A percentile compares a stretch with the other conserved stretches of the same genome.
These are phyloP conservation scores for Vigna reflexopilosa DNA, from an alignment of 306 rosid genomes.

Conservation along the genomic window DNA sequence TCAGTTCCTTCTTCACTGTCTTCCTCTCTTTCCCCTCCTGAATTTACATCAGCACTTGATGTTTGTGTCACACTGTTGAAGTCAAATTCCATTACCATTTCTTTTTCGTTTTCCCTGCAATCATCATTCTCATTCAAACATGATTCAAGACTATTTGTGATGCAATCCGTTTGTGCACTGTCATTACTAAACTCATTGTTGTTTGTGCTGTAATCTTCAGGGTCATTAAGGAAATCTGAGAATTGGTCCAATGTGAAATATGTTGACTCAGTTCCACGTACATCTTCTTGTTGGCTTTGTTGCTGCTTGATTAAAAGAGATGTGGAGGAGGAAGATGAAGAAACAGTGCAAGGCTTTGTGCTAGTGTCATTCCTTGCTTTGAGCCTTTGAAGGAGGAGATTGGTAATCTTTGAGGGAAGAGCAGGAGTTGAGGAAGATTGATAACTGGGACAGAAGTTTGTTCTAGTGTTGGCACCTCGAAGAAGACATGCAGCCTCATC, in stretches of 20 bases:
- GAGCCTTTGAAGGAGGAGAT: conserved; percentile 80
- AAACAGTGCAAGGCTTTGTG: conserved; percentile 2
- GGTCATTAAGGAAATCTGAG: conserved; percentile 67
- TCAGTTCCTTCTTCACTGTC: conserved; percentile 46
- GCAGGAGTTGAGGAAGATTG: conserved; percentile 62
- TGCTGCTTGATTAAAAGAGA: conserved; percentile 47
- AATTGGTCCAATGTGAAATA: conserved; percentile 53
- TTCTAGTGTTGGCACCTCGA: conserved; percentile 78
- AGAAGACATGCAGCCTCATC: conserved; percentile 92
- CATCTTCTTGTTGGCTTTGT: conserved; percentile 44
- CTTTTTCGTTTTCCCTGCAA: conserved; percentile 33
- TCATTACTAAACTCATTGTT: conserved; percentile 30
- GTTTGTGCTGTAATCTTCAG: conserved; percentile 59
- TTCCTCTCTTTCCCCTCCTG: conserved; percentile 47
- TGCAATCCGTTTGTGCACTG: conserved; percentile 55
- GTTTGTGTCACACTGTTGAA: conserved; percentile 44
- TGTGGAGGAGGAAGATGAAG: conserved; percentile 14
- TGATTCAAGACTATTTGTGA: conserved; percentile 67
- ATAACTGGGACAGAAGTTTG: conserved; percentile 78
- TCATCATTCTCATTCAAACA: conserved; percentile 61
- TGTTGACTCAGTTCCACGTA: conserved; percentile 38
- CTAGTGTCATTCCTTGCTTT: conserved; percentile 57
- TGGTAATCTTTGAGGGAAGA: conserved; percentile 79
- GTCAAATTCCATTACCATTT: conserved; percentile 39
- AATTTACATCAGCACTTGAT: conserved; percentile 45